Conservation (phyloP, 2,329 filamentous ascomycete species). For the Cytospora schulzeri region DNA sequence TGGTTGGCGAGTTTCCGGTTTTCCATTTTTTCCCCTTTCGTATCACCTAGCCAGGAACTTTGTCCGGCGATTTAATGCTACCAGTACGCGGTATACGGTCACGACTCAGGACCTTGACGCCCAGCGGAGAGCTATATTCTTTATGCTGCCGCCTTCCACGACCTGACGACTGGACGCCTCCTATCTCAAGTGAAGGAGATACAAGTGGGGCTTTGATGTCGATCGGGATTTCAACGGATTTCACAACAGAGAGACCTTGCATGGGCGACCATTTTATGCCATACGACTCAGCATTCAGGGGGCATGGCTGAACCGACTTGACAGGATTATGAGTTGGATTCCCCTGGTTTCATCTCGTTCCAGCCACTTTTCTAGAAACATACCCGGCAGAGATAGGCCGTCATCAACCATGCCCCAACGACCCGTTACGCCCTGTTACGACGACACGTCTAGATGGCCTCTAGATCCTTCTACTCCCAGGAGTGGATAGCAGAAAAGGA, state of each 20-base stretch:
- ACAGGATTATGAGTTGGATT: constrained; percentile 27
- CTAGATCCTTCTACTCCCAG: constrained; percentile 25
- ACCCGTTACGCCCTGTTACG: constrained; percentile 29
- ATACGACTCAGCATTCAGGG: constrained; percentile 27
- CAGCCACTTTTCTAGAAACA: constrained; percentile 21
- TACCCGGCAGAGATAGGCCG: constrained; percentile 23
- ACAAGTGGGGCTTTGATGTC: constrained; percentile 14
- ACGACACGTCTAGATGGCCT: constrained; percentile 29
- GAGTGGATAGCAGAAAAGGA: constrained; percentile 17
- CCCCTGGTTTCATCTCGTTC: constrained; percentile 23
- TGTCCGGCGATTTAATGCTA: constrained; percentile 20
- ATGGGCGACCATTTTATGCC: constrained; percentile 30
- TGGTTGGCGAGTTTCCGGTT: constrained; percentile 9
- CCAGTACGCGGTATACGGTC: constrained; percentile 23
- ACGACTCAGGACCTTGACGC: constrained; percentile 21
- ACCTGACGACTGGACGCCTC: constrained; percentile 26
- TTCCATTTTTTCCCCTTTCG: constrained; percentile 18
- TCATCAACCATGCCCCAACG: constrained; percentile 27
- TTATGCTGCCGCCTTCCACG: constrained; percentile 21
- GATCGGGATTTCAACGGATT: constrained; percentile 23
- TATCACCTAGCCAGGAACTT: constrained; percentile 2
- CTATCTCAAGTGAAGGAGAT: constrained; percentile 6
- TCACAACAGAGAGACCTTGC: constrained; percentile 25
- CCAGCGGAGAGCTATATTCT: constrained; percentile 12
- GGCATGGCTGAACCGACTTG: constrained; percentile 28